These are phyloP conservation scores for Xylogone sp. DNA, from an alignment of 2,329 filamentous ascomycete genomes.

Conservation along the genomic window DNA sequence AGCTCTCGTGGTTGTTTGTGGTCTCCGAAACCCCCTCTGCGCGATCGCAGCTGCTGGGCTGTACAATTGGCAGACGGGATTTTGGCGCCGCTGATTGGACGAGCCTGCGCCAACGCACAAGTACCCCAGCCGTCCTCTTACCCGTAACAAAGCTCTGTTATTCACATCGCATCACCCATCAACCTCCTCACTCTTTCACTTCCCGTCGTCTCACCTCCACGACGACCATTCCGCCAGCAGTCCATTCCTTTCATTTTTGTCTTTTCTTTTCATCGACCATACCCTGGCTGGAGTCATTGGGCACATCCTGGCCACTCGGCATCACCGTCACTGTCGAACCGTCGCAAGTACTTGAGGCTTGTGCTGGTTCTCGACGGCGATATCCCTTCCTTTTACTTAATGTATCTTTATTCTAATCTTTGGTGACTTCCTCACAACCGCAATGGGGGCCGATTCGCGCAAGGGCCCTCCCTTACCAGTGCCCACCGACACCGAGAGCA, in stretches of 20 bases:
- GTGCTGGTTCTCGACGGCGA: background rate
- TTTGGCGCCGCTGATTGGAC: background rate
- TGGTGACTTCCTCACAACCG: slow-evolving; percentile 15
- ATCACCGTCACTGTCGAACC: slow-evolving; percentile 3
- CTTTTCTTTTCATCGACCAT: background rate
- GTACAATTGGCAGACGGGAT: background rate
- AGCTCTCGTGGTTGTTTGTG: too few species aligned
- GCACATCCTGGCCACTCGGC: slow-evolving; percentile 5
- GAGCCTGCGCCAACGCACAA: background rate
- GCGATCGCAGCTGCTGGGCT: background rate
- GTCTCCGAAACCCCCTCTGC: background rate
- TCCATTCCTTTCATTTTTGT: background rate
- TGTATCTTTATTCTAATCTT: slow-evolving; percentile 14
- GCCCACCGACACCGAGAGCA: slow-evolving; percentile 67
- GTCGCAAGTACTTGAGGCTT: slow-evolving; percentile 4
- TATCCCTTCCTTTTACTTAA: slow-evolving; percentile 10
- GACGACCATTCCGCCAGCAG: background rate
- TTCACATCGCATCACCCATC: slow-evolving; percentile 1
- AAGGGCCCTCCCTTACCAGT: slow-evolving; percentile 67
- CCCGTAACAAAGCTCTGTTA: slow-evolving; percentile 5
- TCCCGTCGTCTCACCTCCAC: slow-evolving; percentile 8
- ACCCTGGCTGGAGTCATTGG: background rate
- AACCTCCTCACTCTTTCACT: slow-evolving; percentile 2
- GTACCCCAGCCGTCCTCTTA: background rate
- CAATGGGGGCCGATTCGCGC: slow-evolving; percentile 28